A percentile compares a stretch with the other conserved stretches of the same genome.
Evolutionary conservation across 805 yeast species (phyloP).

Genomic region (Lipomyces chichibuensis): DNA sequence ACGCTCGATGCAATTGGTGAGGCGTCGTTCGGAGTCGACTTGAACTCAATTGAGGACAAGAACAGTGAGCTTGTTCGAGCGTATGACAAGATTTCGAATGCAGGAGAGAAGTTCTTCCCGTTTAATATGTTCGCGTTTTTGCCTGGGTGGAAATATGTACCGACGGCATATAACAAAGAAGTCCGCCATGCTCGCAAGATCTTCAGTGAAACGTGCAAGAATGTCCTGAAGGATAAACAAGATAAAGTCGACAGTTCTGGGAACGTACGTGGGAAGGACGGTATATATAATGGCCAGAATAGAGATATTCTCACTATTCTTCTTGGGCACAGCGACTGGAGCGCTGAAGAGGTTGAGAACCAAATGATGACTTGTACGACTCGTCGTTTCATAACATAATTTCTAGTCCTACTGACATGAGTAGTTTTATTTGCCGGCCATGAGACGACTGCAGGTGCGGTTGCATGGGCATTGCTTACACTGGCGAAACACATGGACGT

Average conservation of each 20-base stretch:
- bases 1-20: constrained; percentile 29
- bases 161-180: constrained; percentile 10
- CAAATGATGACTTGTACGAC: constrained; percentile 21
- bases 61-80: constrained; percentile 18
- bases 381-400: too few species aligned
- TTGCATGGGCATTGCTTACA: constrained; percentile 17
- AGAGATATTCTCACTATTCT: constrained; percentile 23
- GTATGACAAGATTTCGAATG: constrained; percentile 11
- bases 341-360: constrained; percentile 15
- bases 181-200: constrained; percentile 9
- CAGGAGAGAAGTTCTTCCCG: not conserved
- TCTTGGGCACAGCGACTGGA: constrained; percentile 7
- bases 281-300: not conserved
- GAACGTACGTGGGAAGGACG: not conserved
- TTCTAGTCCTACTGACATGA: not conserved
- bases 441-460: constrained; percentile 29
- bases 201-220: not conserved
- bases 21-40: constrained; percentile 24
- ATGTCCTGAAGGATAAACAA: constrained; percentile 4
- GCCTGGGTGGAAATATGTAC: constrained; percentile 27
- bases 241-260: not conserved
- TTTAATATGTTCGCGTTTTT: constrained; percentile 13
- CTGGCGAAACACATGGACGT: constrained; percentile 24
- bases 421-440: constrained; percentile 31
- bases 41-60: constrained; percentile 23